Evolutionary conservation across 371 early-diverging fungal species (phyloP), one percentile per base, ranked within the genome.

Genomic region (Chytridium lagenaria): DNA sequence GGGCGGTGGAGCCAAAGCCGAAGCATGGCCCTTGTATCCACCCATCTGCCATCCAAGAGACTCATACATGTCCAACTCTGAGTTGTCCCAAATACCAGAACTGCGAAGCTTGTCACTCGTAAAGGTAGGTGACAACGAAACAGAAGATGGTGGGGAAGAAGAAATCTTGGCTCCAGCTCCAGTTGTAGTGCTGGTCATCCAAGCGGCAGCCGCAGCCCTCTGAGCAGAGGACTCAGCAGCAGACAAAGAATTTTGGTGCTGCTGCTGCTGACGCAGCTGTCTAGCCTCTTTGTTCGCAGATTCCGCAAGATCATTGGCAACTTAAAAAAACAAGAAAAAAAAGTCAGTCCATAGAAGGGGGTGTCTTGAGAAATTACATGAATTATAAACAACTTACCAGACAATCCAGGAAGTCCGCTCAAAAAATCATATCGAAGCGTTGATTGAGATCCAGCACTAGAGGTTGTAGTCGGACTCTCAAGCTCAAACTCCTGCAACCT

Each of bases 1-100:
- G 5, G 79, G 79, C 7, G 55, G 55, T 7, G 44, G 44, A 44
- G 44, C 44, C 7, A 7, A 7, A 12, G 23, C 55, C 5, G n/a
- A 5, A 7, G 55, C 5, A 52, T 52, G 12, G n/a, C 12, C 23
- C 55, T 52, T 52, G 44, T 44, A 19, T 12, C 7, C 44, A 10
- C n/a, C 12, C 26, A 52, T 26, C 5, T 5, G n/a, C n/a, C 26
- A 26, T 52, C 55, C 55, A 12, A 12, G 26, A 26, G 55, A 5
- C 5, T 52, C 26, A 23, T 52, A 12, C 5, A n/a, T n/a, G 5
- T 52, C 55, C 5, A 26, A 12, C 5, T 52, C 55, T 5, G 55
- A 12, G 12, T 44, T 7, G 5, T 52, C 55, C 55, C 55, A 52
- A 26, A 52, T 52, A 26, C n/a, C 55, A 52, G 44, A 7, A 19